phyloP scores from a whole-genome alignment of 768 basidiomycete species.

The Mycena metata region DNA sequence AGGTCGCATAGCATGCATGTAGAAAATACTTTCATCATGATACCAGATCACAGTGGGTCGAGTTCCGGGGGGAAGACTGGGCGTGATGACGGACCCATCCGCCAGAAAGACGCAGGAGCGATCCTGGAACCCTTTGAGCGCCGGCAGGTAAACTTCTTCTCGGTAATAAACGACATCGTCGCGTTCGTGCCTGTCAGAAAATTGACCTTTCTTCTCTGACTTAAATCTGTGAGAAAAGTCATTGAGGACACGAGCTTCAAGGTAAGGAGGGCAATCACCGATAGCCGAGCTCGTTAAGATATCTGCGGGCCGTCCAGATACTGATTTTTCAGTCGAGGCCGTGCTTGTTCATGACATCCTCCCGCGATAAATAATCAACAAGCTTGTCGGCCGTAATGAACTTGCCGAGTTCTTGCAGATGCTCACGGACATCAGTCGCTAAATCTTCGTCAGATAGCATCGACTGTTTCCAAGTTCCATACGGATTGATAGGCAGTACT shows the following conservation, averaged over 20 bases:
- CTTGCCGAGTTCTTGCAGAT: too few relatives aligned
- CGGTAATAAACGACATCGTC: too few relatives aligned
- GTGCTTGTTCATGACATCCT: too few relatives aligned
- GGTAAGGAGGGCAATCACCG: slow-evolving; percentile 19
- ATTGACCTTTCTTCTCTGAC: slow-evolving; percentile 40
- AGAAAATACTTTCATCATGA: too few relatives aligned
- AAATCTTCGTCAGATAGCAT: too few relatives aligned
- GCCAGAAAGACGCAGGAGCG: slow-evolving; percentile 22
- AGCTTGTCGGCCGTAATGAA: too few relatives aligned
- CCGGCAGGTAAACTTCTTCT: slow-evolving; percentile 43
- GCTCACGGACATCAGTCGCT: too few relatives aligned
- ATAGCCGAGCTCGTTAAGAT: slow-evolving; percentile 43
- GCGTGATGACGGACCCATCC: slow-evolving; percentile 22
- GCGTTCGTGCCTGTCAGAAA: slow-evolving; percentile 47
- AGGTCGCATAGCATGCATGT: slow-evolving; percentile 41
- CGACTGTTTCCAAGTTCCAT: too few relatives aligned
- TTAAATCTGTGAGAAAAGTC: slow-evolving; percentile 6
- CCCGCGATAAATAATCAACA: too few relatives aligned
- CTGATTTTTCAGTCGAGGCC: slow-evolving; percentile 38
- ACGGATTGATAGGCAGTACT: too few relatives aligned
- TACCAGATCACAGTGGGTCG: too few relatives aligned
- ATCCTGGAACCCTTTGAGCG: slow-evolving; percentile 23
- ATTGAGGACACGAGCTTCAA: background rate
- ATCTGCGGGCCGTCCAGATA: slow-evolving; percentile 42
- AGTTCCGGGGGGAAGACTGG: too few relatives aligned